Percentiles rank a stretch among this genome's conserved stretches.
These are phyloP conservation scores for Fistulifera pelliculosa DNA, from an alignment of 108 stramenopile species.

Conservation along the genomic window DNA sequence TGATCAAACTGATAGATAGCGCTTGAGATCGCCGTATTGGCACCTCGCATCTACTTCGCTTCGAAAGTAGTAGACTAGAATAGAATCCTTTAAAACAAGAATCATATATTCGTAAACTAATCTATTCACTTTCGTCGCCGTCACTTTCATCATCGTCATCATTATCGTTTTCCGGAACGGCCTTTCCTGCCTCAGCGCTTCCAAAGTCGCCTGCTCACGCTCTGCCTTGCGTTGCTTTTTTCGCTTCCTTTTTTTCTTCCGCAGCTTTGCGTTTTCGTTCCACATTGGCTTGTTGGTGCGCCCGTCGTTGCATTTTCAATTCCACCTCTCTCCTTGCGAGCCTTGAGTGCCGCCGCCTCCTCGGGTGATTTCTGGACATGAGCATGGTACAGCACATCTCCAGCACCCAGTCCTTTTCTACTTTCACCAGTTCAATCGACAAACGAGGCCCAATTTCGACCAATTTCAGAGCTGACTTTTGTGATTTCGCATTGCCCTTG, in stretches of 20 bases:
- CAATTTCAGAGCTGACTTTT: slow-evolving; percentile 89
- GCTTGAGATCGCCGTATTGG: too few species aligned
- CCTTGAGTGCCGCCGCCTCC: slow-evolving; percentile 59
- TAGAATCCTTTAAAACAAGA: too few species aligned
- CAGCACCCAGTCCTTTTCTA: slow-evolving; percentile 89
- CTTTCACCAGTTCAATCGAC: slow-evolving; percentile 85
- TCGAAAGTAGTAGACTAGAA: too few species aligned
- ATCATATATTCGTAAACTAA: too few species aligned
- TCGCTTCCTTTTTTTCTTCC: slow-evolving; percentile 75
- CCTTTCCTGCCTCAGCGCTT: slow-evolving; percentile 37
- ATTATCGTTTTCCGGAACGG: slow-evolving; percentile 20
- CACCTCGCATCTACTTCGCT: too few species aligned
- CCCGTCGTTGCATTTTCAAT: slow-evolving; percentile 65
- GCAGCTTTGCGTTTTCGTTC: slow-evolving; percentile 52
- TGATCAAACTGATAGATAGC: too few species aligned
- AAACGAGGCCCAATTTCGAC: slow-evolving; percentile 95
- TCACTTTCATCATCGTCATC: slow-evolving; percentile 30
- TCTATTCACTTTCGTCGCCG: slow-evolving; percentile 19
- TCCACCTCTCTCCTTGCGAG: slow-evolving; percentile 45
- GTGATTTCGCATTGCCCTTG: slow-evolving; percentile 66
- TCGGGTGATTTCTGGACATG: slow-evolving; percentile 67
- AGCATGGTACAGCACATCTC: slow-evolving; percentile 98
- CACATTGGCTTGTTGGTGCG: slow-evolving; percentile 81
- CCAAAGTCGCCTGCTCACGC: slow-evolving; percentile 68
- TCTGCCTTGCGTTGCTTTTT: slow-evolving; percentile 57